A percentile compares a stretch with the other conserved stretches of the same genome.
Conservation (phyloP, 2,329 filamentous ascomycete species). For the Leptoxyphium fumago region DNA sequence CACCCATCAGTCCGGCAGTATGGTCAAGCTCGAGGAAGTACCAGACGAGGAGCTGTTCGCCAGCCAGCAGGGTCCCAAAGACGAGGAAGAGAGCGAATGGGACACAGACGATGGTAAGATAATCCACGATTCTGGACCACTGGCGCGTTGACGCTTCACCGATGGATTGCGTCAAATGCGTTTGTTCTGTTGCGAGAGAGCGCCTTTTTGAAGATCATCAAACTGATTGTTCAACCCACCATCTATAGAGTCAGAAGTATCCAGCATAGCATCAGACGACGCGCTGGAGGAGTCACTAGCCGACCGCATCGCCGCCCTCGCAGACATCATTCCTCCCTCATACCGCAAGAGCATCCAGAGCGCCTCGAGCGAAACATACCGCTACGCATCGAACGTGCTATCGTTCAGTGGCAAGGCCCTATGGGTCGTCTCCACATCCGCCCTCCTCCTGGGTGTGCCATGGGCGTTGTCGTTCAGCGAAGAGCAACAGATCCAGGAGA, state of each 20-base stretch:
- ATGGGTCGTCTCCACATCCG: constrained; percentile 83
- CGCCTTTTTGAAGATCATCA: not conserved
- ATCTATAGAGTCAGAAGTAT: constrained; percentile 62
- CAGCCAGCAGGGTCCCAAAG: constrained; percentile 45
- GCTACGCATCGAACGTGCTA: constrained; percentile 45
- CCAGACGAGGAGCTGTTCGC: constrained; percentile 87
- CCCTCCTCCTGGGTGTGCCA: constrained; percentile 78
- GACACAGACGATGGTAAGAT: constrained; percentile 79
- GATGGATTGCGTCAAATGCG: not conserved
- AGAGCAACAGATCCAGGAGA: constrained; percentile 91
- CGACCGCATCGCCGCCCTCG: constrained; percentile 29
- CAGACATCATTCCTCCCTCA: constrained; percentile 30
- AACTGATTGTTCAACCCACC: not conserved
- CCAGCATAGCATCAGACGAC: constrained; percentile 44
- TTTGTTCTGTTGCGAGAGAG: not conserved
- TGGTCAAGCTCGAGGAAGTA: constrained; percentile 96
- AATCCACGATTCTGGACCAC: not conserved
- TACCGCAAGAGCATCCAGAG: constrained; percentile 27
- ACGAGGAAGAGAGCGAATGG: constrained; percentile 61
- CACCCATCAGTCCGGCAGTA: constrained; percentile 30
- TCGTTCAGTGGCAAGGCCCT: constrained; percentile 70
- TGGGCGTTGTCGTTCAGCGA: constrained; percentile 87
- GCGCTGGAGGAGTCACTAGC: constrained; percentile 29
- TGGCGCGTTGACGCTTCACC: not conserved
- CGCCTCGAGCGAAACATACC: constrained; percentile 35